phyloP scores from a whole-genome alignment of 768 basidiomycete genomes.

The Amanita subjunquillea region DNA sequence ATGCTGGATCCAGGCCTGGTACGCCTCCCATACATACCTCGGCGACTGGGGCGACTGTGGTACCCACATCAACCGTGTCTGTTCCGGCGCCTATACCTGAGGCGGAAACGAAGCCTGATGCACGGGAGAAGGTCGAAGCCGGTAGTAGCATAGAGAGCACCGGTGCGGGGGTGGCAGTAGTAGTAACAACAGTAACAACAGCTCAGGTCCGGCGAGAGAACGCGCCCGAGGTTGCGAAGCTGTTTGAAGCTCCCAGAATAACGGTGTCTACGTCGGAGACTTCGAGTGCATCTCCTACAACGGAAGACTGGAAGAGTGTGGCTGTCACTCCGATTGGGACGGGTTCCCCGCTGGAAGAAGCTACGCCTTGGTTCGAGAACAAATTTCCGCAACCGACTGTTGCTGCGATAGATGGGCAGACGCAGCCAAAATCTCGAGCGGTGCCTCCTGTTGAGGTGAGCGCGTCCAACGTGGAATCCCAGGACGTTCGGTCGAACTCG shows the following conservation, averaged over 20 bases:
- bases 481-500: neutral
- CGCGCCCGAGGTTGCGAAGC: neutral
- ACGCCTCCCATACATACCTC: neutral
- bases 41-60: neutral
- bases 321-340: neutral
- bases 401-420: neutral
- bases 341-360: neutral
- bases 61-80: neutral
- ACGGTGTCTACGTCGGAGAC: neutral
- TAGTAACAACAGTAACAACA: neutral
- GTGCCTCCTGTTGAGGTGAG: neutral
- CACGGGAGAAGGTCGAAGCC: neutral
- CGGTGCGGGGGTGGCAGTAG: neutral
- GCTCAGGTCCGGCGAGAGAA: neutral
- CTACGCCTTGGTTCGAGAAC: neutral
- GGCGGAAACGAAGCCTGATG: neutral
- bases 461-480: neutral
- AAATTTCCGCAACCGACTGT: neutral
- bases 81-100: neutral
- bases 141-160: neutral
- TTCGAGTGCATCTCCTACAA: neutral
- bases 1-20: slow-evolving; percentile 1
- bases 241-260: neutral
- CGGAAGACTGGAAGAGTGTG: neutral
- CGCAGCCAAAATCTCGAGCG: neutral